Percentiles rank a stretch among this genome's conserved stretches.
Conservation (phyloP, 352 stramenopile genomes). For the Globisporangium spiculum region DNA sequence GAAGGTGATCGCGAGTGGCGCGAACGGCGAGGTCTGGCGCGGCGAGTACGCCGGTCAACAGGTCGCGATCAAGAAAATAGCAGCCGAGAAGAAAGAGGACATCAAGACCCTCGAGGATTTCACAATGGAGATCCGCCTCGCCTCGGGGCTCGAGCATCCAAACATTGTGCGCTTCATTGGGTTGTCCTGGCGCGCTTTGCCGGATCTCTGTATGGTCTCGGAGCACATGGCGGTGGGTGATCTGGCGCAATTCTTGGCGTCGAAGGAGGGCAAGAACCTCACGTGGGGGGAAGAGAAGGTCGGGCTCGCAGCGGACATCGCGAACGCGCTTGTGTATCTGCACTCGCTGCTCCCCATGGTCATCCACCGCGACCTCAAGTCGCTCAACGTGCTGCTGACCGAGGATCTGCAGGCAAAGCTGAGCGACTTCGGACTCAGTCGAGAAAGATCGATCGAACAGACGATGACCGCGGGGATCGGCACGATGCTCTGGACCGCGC, state of each 20-base stretch:
- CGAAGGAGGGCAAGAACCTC: conserved; percentile 25
- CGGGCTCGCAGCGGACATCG: conserved; percentile 36
- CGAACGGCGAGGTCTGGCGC: conserved; percentile 23
- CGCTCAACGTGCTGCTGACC: conserved; percentile 41
- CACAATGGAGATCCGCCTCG: conserved; percentile 46
- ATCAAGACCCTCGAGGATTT: conserved; percentile 35
- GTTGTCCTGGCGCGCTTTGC: conserved; percentile 42
- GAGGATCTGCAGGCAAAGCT: conserved; percentile 46
- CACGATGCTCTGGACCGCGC: conserved; percentile 44
- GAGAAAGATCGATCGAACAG: conserved; percentile 31
- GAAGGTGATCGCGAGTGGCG: conserved; percentile 17
- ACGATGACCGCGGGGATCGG: conserved; percentile 40
- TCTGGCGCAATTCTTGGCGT: conserved; percentile 32
- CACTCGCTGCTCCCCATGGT: conserved; percentile 46
- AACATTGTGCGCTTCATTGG: conserved; percentile 54
- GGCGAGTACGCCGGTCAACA: conserved; percentile 16
- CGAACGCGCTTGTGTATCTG: conserved; percentile 49
- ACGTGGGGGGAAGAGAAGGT: conserved; percentile 43
- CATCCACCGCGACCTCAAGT: conserved; percentile 48
- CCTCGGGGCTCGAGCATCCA: conserved; percentile 42
- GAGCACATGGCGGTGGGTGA: conserved; percentile 40
- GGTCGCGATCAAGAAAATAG: conserved; percentile 29
- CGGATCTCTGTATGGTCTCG: conserved; percentile 46
- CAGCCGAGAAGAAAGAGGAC: conserved; percentile 14
- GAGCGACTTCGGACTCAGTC: conserved; percentile 46